A percentile compares a stretch with the other conserved stretches of the same genome.
Conservation (phyloP, 768 basidiomycete species). For the Chiua virens region DNA sequence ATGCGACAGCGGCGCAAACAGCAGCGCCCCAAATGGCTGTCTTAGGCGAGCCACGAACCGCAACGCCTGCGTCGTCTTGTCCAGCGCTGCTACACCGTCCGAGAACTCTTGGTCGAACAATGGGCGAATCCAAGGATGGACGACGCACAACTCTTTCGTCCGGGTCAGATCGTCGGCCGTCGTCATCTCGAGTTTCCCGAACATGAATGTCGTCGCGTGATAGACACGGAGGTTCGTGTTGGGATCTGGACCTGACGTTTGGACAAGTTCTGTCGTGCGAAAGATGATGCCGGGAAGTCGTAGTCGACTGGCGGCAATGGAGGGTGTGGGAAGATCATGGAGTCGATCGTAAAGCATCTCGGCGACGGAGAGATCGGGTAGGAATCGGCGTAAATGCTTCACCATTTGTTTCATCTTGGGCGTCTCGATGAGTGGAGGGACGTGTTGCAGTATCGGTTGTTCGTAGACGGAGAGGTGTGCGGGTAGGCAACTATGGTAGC, state of each 20-base stretch:
- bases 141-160: background rate
- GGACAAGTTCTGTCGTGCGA: background rate
- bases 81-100: background rate
- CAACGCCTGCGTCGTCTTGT: background rate
- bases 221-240: background rate
- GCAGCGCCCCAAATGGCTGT: background rate
- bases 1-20: background rate
- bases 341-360: background rate
- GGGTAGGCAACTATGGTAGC: slow-evolving; percentile 1
- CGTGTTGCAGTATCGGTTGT: background rate
- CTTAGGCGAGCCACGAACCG: background rate
- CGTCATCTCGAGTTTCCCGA: slow-evolving; percentile 1
- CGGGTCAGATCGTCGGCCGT: background rate
- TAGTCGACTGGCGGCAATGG: background rate
- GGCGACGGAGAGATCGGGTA: background rate
- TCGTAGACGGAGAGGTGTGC: background rate
- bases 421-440: background rate
- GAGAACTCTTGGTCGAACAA: background rate
- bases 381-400: background rate
- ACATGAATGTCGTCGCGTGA: background rate
- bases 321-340: background rate
- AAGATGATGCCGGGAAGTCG: background rate
- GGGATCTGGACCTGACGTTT: background rate
- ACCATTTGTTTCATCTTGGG: background rate
- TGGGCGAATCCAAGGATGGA: slow-evolving; percentile 6